A percentile compares a stretch with the other conserved stretches of the same genome.
These are phyloP conservation scores for Candida insectalens DNA, from an alignment of 805 yeast species.

Conservation along the genomic window DNA sequence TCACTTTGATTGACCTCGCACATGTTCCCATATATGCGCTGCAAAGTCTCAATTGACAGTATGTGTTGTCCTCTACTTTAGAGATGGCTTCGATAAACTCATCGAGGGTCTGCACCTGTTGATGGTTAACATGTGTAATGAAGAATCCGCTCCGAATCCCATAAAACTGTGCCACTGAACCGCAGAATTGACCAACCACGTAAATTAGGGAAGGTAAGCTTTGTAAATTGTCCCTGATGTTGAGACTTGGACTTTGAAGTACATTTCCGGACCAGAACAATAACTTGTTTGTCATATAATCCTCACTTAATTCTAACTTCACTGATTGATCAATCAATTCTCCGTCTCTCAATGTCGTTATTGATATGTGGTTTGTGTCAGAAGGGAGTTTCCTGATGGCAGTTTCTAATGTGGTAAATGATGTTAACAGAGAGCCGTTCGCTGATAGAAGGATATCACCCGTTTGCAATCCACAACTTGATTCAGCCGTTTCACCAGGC, in stretches of 20 bases:
- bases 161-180: conserved; percentile 85
- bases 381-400: conserved; percentile 31
- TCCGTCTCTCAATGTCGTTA: conserved; percentile 67
- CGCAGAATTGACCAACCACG: conserved; percentile 60
- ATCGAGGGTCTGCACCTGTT: conserved; percentile 59
- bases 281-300: conserved; percentile 52
- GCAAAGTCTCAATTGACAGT: conserved; percentile 71
- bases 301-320: conserved; percentile 51
- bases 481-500: conserved; percentile 23
- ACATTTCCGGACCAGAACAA: conserved; percentile 80
- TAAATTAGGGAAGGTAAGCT: conserved; percentile 78
- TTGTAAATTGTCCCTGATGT: conserved; percentile 76
- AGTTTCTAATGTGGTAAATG: conserved; percentile 52
- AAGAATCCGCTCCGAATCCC: conserved; percentile 72
- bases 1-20: conserved; percentile 78
- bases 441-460: conserved; percentile 77
- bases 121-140: conserved; percentile 82
- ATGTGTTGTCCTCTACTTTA: conserved; percentile 66
- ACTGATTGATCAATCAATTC: conserved; percentile 51
- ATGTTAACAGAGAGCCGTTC: conserved; percentile 53
- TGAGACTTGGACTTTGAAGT: conserved; percentile 84
- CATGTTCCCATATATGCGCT: conserved; percentile 81
- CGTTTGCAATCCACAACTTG: conserved; percentile 28
- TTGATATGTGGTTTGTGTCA: conserved; percentile 27
- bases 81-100: conserved; percentile 59